Conservation (phyloP, 768 basidiomycete genomes). For the Suillus americanus region DNA sequence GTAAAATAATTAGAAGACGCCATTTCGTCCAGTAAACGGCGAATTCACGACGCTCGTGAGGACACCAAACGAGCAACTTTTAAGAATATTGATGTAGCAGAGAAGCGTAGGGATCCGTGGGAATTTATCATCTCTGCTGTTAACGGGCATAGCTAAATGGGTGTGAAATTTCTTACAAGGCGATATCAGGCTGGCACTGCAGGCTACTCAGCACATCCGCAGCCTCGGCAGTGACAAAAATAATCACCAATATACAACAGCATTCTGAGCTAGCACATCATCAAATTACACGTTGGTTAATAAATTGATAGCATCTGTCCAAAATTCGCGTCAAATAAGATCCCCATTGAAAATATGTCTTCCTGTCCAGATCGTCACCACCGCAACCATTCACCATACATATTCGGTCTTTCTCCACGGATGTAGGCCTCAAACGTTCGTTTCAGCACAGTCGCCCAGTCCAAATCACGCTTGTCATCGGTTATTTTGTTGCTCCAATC, state of each 20-base stretch:
- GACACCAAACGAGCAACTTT: conserved; percentile 18
- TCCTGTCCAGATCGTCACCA: conserved; percentile 14
- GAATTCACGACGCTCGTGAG: conserved; percentile 19
- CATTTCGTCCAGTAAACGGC: conserved; percentile 31
- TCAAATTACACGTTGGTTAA: background rate
- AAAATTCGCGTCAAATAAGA: background rate
- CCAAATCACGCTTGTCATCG: conserved; percentile 72
- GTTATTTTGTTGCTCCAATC: conserved; percentile 40
- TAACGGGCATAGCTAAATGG: background rate
- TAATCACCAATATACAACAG: background rate
- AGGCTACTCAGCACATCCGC: background rate
- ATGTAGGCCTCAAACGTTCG: conserved; percentile 92
- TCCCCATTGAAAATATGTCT: background rate
- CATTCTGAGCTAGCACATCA: background rate
- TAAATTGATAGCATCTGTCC: background rate
- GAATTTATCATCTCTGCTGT: background rate
- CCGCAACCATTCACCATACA: conserved; percentile 79
- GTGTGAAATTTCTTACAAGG: background rate
- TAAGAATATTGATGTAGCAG: conserved; percentile 9
- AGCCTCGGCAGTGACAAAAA: background rate
- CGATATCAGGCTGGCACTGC: too few species aligned
- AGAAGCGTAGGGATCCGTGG: background rate
- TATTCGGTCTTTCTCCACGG: conserved; percentile 84
- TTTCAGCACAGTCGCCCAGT: conserved; percentile 89
- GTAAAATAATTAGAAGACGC: conserved; percentile 50